Percentiles rank a stretch among this genome's conserved stretches.
Conservation (phyloP, 2,329 filamentous ascomycete species). For the Trichoderma sp. region DNA sequence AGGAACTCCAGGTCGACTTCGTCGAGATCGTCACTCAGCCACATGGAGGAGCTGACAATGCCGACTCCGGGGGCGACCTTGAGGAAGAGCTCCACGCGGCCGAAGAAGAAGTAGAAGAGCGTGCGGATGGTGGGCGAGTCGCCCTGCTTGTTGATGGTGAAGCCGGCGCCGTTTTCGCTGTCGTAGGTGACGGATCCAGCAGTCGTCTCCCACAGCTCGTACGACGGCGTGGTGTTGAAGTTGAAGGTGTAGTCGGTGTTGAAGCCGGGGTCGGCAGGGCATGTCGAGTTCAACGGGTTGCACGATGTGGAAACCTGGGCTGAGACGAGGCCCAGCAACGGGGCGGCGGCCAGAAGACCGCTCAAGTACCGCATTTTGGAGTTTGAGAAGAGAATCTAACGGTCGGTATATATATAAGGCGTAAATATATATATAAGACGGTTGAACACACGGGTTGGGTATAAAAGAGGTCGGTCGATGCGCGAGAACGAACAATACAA, state of each 20-base stretch:
- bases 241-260: slow-evolving; percentile 64
- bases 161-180: slow-evolving; percentile 65
- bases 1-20: slow-evolving; percentile 89
- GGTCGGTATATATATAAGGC: background rate
- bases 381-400: background rate
- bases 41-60: slow-evolving; percentile 80
- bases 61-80: slow-evolving; percentile 75
- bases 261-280: slow-evolving; percentile 72
- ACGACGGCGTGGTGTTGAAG: slow-evolving; percentile 65
- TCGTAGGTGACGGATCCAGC: slow-evolving; percentile 68
- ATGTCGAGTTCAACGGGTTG: slow-evolving; percentile 73
- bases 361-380: slow-evolving; percentile 29
- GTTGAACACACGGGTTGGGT: slow-evolving; percentile 13
- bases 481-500: slow-evolving; percentile 3
- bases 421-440: background rate
- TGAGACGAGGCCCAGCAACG: slow-evolving; percentile 51
- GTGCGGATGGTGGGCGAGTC: slow-evolving; percentile 80
- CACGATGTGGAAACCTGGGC: slow-evolving; percentile 80
- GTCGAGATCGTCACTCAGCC: slow-evolving; percentile 82
- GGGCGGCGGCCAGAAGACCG: slow-evolving; percentile 41
- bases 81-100: slow-evolving; percentile 75
- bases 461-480: slow-evolving; percentile 12
- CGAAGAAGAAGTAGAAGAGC: slow-evolving; percentile 85
- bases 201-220: slow-evolving; percentile 69
- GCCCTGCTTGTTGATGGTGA: slow-evolving; percentile 70